These are phyloP conservation scores for Petunia hybrid DNA, from an alignment of 305 asterid genomes.

Conservation along the genomic window DNA sequence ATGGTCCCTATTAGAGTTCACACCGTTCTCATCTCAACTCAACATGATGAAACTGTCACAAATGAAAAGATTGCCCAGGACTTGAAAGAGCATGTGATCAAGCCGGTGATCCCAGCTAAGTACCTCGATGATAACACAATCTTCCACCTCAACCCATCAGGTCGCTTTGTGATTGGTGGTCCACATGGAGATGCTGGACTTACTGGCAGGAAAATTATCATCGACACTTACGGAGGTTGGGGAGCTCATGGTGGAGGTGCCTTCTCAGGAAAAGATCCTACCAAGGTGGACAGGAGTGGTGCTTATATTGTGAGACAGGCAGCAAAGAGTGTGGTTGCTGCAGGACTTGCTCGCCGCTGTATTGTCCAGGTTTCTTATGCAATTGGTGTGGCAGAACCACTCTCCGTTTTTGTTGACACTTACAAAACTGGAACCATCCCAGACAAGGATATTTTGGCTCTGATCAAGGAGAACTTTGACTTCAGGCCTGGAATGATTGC, in stretches of 20 bases:
- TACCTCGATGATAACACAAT: conserved; percentile 41
- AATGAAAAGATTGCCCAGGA: conserved; percentile 38
- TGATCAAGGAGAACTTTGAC: conserved; percentile 35
- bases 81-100: conserved; percentile 39
- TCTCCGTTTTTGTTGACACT: conserved; percentile 36
- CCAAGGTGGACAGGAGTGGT: conserved; percentile 39
- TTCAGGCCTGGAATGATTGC: conserved; percentile 38
- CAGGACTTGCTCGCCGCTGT: conserved; percentile 36
- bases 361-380: conserved; percentile 38
- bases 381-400: conserved; percentile 37
- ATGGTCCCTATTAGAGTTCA: conserved; percentile 44
- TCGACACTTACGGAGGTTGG: conserved; percentile 38
- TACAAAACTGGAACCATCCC: conserved; percentile 37
- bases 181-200: conserved; percentile 44
- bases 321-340: conserved; percentile 34
- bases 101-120: conserved; percentile 40
- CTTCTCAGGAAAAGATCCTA: conserved; percentile 36
- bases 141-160: conserved; percentile 46
- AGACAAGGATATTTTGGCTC: conserved; percentile 36
- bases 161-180: conserved; percentile 44
- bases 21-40: conserved; percentile 44
- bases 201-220: conserved; percentile 39
- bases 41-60: conserved; percentile 38
- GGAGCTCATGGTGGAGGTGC: conserved; percentile 39
- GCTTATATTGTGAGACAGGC: conserved; percentile 36